A percentile compares a stretch with the other conserved stretches of the same genome.
Evolutionary conservation across 306 rosid genomes (phyloP).

Genomic region (Vigna trinervia): DNA sequence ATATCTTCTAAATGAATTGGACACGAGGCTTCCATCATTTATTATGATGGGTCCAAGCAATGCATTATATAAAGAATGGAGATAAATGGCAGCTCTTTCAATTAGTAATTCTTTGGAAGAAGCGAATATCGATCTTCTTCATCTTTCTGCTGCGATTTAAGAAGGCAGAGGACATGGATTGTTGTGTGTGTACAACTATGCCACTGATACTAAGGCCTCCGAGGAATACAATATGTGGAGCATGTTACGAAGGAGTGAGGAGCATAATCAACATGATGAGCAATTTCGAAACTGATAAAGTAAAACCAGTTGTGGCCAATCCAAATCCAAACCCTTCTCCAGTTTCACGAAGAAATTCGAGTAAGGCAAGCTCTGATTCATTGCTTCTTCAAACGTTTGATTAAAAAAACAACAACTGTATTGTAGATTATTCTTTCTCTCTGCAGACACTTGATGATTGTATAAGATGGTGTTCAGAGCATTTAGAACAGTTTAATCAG

Average conservation of each 20-base stretch:
- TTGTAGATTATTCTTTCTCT: not conserved
- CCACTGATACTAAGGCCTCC: slow-evolving; percentile 82
- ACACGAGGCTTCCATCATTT: slow-evolving; percentile 36
- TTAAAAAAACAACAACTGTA: not conserved
- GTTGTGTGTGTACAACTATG: slow-evolving; percentile 75
- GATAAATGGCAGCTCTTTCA: slow-evolving; percentile 29
- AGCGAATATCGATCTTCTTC: not conserved
- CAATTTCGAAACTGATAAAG: slow-evolving; percentile 53
- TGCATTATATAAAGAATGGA: slow-evolving; percentile 32
- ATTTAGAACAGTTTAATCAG: slow-evolving; percentile 46
- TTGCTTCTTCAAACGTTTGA: slow-evolving; percentile 11
- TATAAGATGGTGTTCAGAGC: slow-evolving; percentile 51
- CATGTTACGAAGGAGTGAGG: slow-evolving; percentile 83
- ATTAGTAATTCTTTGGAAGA: not conserved
- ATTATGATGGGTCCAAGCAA: slow-evolving; percentile 42
- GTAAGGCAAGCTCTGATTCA: slow-evolving; percentile 78
- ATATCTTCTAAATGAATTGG: slow-evolving; percentile 34
- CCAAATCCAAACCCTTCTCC: slow-evolving; percentile 25
- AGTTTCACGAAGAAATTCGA: slow-evolving; percentile 47
- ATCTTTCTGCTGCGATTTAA: not conserved
- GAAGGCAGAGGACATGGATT: slow-evolving; percentile 65
- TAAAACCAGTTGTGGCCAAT: slow-evolving; percentile 29
- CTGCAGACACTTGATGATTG: slow-evolving; percentile 60
- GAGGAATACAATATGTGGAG: slow-evolving; percentile 76
- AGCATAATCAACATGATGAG: slow-evolving; percentile 60